A percentile compares a stretch with the other conserved stretches of the same genome.
Conservation (phyloP, 1,139 yeast genomes). For the Scheffersomyces illinoinensis region DNA sequence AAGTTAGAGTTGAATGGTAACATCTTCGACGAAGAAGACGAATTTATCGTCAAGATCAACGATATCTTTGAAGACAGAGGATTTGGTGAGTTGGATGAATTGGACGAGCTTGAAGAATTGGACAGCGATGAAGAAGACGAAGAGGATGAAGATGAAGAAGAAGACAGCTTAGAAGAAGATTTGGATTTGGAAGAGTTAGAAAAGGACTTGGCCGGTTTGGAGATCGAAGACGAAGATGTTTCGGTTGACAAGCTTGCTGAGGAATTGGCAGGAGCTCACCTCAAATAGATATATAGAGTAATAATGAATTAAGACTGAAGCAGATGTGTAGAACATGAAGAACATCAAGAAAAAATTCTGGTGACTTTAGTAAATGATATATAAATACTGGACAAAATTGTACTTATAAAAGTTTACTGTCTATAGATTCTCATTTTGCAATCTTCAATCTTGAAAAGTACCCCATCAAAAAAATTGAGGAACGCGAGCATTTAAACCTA, state of each 20-base stretch:
- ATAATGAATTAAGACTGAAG: background rate
- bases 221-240: slow-evolving; percentile 34
- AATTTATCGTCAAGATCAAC: slow-evolving; percentile 31
- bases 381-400: background rate
- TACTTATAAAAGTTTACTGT: too few species aligned
- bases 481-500: background rate
- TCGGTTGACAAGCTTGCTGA: slow-evolving; percentile 62
- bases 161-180: slow-evolving; percentile 50
- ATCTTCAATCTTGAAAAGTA: too few species aligned
- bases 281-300: slow-evolving; percentile 12
- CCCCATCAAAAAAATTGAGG: background rate
- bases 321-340: background rate
- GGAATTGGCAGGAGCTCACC: slow-evolving; percentile 55
- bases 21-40: slow-evolving; percentile 58
- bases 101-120: slow-evolving; percentile 90
- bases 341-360: too few species aligned
- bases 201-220: slow-evolving; percentile 49
- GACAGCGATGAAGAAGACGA: slow-evolving; percentile 85
- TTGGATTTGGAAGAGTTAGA: slow-evolving; percentile 61
- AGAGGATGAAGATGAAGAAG: slow-evolving; percentile 66
- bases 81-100: slow-evolving; percentile 80
- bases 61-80: slow-evolving; percentile 73
- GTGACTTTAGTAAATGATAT: too few species aligned
- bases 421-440: too few species aligned
- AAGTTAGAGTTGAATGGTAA: slow-evolving; percentile 88